A percentile compares a stretch with the other conserved stretches of the same genome.
These are phyloP conservation scores for Sclerotinia spermophila DNA, from an alignment of 2,329 filamentous ascomycete species.

Conservation along the genomic window DNA sequence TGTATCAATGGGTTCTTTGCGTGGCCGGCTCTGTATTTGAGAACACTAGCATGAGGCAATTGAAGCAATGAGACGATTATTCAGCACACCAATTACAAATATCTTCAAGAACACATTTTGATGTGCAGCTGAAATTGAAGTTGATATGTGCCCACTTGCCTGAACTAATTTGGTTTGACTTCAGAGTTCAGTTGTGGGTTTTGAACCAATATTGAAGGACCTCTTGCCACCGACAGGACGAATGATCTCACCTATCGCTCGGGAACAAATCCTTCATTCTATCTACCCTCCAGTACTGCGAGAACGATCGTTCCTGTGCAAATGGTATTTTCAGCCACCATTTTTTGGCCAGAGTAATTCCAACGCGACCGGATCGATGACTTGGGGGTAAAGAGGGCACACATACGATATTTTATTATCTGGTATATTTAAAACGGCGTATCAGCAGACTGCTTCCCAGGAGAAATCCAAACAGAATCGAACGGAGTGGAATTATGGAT, in stretches of 20 bases:
- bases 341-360: background rate
- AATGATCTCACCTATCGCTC: background rate
- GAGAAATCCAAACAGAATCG: background rate
- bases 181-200: background rate
- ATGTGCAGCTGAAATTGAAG: background rate
- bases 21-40: conserved; percentile 23
- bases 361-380: background rate
- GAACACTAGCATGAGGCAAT: conserved; percentile 18
- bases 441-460: too few species aligned
- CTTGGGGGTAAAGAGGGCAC: background rate
- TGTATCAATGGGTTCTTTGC: conserved; percentile 28
- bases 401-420: background rate
- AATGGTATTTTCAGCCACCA: background rate
- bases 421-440: background rate
- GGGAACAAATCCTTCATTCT: background rate
- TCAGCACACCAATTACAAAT: conserved; percentile 17
- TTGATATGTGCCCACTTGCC: background rate
- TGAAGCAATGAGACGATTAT: conserved; percentile 25
- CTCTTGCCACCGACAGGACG: background rate
- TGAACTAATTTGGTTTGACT: background rate
- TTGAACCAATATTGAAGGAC: background rate
- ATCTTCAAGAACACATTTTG: background rate
- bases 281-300: background rate
- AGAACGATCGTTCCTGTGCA: background rate
- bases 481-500: background rate